These are phyloP conservation scores for Chaetoscypha palmicola DNA, from an alignment of 2,329 filamentous ascomycete species.

Conservation along the genomic window DNA sequence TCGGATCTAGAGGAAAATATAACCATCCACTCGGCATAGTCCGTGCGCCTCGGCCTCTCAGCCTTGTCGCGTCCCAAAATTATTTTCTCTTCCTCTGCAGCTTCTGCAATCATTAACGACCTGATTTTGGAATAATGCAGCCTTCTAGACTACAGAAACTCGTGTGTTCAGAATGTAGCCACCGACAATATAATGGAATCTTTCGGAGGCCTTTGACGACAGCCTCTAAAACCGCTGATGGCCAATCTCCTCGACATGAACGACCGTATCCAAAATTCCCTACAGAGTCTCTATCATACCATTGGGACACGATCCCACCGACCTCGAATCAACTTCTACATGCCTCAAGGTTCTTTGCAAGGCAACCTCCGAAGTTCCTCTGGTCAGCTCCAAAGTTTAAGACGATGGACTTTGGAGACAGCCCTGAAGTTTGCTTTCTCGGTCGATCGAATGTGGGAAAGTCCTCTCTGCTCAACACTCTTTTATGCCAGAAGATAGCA, in stretches of 20 bases:
- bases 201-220: background rate
- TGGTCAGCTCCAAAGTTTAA: constrained; percentile 56
- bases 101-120: no score
- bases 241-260: background rate
- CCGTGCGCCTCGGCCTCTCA: constrained; percentile 1
- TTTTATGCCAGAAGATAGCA: constrained; percentile 46
- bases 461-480: constrained; percentile 56
- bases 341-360: constrained; percentile 39
- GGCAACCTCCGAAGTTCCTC: constrained; percentile 45
- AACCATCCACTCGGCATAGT: no score
- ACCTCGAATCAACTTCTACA: constrained; percentile 36
- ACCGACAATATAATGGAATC: no score
- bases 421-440: constrained; percentile 44
- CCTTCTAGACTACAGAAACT: no score
- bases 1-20: no score
- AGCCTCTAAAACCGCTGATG: no score
- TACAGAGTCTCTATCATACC: constrained; percentile 32
- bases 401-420: constrained; percentile 42
- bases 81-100: background rate
- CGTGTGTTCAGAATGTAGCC: no score
- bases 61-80: constrained; percentile 2
- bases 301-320: constrained; percentile 45
- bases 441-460: constrained; percentile 68
- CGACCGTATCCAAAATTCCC: constrained; percentile 1
- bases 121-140: no score